Base-by-base conservation (phyloP, 2,329 filamentous ascomycete species). In the Sporothrix euskadiensis region DNA sequence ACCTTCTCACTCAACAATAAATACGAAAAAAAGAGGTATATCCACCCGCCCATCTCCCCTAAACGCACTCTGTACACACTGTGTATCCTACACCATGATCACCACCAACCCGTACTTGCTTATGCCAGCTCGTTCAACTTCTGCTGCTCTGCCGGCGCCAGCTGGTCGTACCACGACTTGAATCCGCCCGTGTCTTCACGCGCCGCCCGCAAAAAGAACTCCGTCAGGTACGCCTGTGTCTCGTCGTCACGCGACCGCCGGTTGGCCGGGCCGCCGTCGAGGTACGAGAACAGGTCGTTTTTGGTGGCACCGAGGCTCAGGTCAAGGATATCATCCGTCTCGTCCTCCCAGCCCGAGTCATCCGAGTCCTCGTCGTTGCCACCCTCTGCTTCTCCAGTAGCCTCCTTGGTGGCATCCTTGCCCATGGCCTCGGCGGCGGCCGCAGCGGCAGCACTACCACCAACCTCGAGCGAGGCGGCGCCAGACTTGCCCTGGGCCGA, bases 281-380 rank as follows among this genome's bases (percentile, higher is more conserved):
- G 88, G 78, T 88, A 94, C 1, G 90, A 88, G 93, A 97, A 97
- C 61, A 98, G 87, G 74, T 97, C 92, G 26, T 88, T 85, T 81
- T 92, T 92, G 56, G 88, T 91, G 35, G 86, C 82, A 3, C 87
- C 90, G 14, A 91, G 84, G 57, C 89, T 90, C n/a, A 98, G 87
- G 80, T 97, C 94, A 14, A 97, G 83, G 1, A 88, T 87, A 75
- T 92, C 89, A 1, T 90, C 88, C 61, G 97, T 89, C 78, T 98
- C 95, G 81, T 98, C 95, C 93, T 95, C 97, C 39, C 92, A 92
- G 73, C 92, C 93, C 73, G 94, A 92, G 10, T 92, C 92, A 54
- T 90, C 90, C 32, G 91, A 90, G 71, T 90, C 91, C 41, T 89
- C 86, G 12, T 84, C 83, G 32, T 81, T 82, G 56, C 22, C 69